phyloP scores from a whole-genome alignment of 192 early-diverging fungal genomes.

The Jimgerdemannia lactiflua region DNA sequence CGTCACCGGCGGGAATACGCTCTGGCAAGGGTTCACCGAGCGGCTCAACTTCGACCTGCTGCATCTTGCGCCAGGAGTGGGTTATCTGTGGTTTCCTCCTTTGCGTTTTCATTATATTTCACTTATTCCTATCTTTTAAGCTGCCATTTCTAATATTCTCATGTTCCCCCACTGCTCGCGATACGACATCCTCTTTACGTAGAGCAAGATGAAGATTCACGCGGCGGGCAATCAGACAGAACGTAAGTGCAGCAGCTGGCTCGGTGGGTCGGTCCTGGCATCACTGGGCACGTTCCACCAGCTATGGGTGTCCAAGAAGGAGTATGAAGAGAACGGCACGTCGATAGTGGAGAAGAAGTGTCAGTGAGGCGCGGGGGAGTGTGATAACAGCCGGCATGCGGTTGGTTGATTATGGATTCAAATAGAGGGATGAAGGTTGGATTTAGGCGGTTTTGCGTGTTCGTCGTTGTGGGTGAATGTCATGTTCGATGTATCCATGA shows the following conservation, averaged over 20 bases:
- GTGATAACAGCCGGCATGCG: too few relatives aligned
- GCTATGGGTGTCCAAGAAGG: slow-evolving; percentile 95
- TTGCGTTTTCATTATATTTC: background rate
- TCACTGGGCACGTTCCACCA: slow-evolving; percentile 98
- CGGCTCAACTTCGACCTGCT: slow-evolving; percentile 73
- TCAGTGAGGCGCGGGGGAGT: slow-evolving; percentile 35
- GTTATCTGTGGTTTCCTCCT: slow-evolving; percentile 12
- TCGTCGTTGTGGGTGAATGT: too few relatives aligned
- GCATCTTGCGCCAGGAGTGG: slow-evolving; percentile 64
- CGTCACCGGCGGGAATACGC: slow-evolving; percentile 85
- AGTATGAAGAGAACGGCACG: slow-evolving; percentile 90
- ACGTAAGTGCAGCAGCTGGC: slow-evolving; percentile 93
- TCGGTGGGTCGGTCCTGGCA: slow-evolving; percentile 94
- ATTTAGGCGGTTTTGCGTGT: too few relatives aligned
- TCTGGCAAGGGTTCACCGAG: slow-evolving; percentile 87
- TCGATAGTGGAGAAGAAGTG: slow-evolving; percentile 87
- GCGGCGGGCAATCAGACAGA: slow-evolving; percentile 76
- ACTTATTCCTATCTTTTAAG: background rate
- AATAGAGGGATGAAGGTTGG: too few relatives aligned
- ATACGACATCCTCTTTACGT: background rate
- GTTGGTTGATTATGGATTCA: too few relatives aligned
- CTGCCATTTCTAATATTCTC: slow-evolving; percentile 10
- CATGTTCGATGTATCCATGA: too few relatives aligned
- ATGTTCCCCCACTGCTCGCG: background rate
- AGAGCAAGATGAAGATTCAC: slow-evolving; percentile 82